Conservation (phyloP, 345 rosid species). For the Iberis pinnata region DNA sequence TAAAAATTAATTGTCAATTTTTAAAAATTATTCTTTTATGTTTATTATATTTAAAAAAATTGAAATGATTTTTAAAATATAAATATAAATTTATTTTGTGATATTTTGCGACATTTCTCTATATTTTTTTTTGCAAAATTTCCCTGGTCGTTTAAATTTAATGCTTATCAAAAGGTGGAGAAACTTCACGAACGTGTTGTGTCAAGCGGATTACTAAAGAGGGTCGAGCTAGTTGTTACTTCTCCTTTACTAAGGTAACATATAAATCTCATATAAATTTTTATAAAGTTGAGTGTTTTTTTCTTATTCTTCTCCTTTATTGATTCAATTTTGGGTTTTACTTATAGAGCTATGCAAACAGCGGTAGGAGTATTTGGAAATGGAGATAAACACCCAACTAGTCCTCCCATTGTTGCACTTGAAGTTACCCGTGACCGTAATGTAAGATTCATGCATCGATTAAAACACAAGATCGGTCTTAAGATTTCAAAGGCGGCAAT, state of each 20-base stretch:
- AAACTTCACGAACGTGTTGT: slow-evolving; percentile 25
- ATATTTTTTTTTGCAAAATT: too few species aligned
- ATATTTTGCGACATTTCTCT: too few species aligned
- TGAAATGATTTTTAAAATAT: too few species aligned
- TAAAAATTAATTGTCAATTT: too few species aligned
- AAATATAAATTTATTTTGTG: too few species aligned
- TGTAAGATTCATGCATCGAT: slow-evolving; percentile 31
- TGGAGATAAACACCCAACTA: slow-evolving; percentile 19
- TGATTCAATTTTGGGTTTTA: background rate
- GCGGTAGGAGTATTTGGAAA: slow-evolving; percentile 57
- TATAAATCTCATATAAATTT: background rate
- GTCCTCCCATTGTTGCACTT: slow-evolving; percentile 55
- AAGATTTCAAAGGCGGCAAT: too few species aligned
- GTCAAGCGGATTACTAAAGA: slow-evolving; percentile 26
- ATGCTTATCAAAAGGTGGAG: slow-evolving; percentile 35
- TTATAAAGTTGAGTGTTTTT: background rate
- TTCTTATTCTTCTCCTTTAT: background rate
- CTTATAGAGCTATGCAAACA: slow-evolving; percentile 66
- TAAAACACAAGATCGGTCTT: too few species aligned
- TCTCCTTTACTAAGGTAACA: slow-evolving; percentile 33
- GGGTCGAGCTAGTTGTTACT: slow-evolving; percentile 30
- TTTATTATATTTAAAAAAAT: too few species aligned
- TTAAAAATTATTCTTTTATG: too few species aligned
- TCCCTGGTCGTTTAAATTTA: too few species aligned
- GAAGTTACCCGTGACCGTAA: slow-evolving; percentile 74